These are phyloP conservation scores for Balamuthia mandrillaris DNA, from an alignment of 208 protist genomes.

Conservation along the genomic window DNA sequence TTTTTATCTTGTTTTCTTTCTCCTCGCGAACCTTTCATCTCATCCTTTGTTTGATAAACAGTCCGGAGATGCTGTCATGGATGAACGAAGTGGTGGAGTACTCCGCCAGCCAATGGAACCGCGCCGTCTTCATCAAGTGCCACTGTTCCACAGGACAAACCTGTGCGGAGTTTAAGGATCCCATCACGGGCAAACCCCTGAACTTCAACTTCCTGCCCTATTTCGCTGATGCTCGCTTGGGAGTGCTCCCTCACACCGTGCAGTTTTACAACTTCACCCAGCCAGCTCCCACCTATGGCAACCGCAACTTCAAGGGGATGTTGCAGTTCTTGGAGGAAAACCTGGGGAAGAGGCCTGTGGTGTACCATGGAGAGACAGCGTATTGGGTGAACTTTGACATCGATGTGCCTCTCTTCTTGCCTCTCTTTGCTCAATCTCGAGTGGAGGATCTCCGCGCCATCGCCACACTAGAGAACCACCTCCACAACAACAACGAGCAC, in stretches of 20 bases:
- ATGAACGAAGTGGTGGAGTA: neutral
- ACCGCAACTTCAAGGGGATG: slow-evolving; percentile 41
- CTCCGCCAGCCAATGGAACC: neutral
- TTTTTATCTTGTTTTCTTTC: too few relatives aligned
- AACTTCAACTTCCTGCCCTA: slow-evolving; percentile 49
- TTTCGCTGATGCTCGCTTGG: slow-evolving; percentile 11
- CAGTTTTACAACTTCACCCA: slow-evolving; percentile 39
- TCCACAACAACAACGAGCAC: too few relatives aligned
- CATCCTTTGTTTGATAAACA: too few relatives aligned
- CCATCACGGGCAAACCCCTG: slow-evolving; percentile 20
- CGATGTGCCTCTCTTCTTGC: slow-evolving; percentile 44
- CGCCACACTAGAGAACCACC: neutral
- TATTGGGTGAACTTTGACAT: slow-evolving; percentile 55
- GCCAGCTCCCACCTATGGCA: slow-evolving; percentile 28
- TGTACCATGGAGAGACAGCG: slow-evolving; percentile 42
- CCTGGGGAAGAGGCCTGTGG: neutral
- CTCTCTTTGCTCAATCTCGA: neutral
- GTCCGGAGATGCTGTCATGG: too few relatives aligned
- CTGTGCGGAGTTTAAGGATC: slow-evolving; percentile 26
- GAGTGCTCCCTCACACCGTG: slow-evolving; percentile 47
- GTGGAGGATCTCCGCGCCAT: slow-evolving; percentile 38
- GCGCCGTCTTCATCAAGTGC: slow-evolving; percentile 34
- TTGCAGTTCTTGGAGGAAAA: slow-evolving; percentile 20
- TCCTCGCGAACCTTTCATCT: too few relatives aligned
- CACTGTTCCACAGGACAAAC: slow-evolving; percentile 16